Conservation (phyloP, 108 stramenopile species). For the Nannochloropsis oceanica region DNA sequence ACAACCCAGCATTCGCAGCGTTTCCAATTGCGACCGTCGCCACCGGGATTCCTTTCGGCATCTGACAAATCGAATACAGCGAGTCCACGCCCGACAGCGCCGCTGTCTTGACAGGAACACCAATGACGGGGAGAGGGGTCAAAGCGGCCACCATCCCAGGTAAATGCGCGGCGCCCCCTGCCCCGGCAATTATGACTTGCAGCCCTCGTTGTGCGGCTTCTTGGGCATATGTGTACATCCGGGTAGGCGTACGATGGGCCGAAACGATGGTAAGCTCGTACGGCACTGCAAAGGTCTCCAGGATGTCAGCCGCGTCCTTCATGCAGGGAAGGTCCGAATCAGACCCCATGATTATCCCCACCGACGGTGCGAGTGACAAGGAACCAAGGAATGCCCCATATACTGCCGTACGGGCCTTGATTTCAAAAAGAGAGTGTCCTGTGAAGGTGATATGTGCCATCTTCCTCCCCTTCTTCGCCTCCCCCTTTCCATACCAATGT, state of each 20-base stretch:
- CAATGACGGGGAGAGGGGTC: slow-evolving; percentile 92
- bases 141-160: slow-evolving; percentile 90
- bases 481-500: slow-evolving; percentile 93
- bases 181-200: slow-evolving; percentile 57
- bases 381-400: background rate
- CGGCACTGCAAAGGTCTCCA: slow-evolving; percentile 67
- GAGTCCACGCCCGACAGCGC: slow-evolving; percentile 92
- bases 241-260: slow-evolving; percentile 91
- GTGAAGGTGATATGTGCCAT: slow-evolving; percentile 95
- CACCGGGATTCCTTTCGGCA: slow-evolving; percentile 95
- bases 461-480: slow-evolving; percentile 73
- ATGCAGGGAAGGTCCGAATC: slow-evolving; percentile 94
- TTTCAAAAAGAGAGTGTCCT: slow-evolving; percentile 56
- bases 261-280: slow-evolving; percentile 94
- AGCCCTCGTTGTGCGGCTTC: background rate
- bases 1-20: slow-evolving; percentile 85
- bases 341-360: slow-evolving; percentile 94
- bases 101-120: slow-evolving; percentile 94
- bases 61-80: slow-evolving; percentile 91
- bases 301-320: slow-evolving; percentile 69
- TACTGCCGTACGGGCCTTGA: slow-evolving; percentile 8
- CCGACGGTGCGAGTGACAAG: slow-evolving; percentile 44
- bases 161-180: slow-evolving; percentile 97
- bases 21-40: slow-evolving; percentile 99
- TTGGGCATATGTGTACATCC: slow-evolving; percentile 67